phyloP scores from a whole-genome alignment of 2,329 filamentous ascomycete genomes.

The Intubia oerlemansii region DNA sequence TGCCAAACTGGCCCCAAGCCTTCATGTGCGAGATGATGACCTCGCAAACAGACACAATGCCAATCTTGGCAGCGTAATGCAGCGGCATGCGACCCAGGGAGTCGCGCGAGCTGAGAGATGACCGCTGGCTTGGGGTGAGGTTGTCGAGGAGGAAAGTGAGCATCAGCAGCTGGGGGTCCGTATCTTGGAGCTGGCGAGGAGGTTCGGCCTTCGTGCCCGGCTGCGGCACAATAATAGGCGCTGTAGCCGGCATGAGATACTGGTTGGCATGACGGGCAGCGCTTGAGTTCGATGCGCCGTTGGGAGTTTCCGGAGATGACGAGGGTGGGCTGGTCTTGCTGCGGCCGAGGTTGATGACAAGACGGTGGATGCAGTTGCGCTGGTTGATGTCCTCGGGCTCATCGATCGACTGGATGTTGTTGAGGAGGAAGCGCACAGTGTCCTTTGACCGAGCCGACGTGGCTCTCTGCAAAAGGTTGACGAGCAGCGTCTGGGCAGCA shows the following conservation, averaged over 20 bases:
- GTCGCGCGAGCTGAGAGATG: slow-evolving; percentile 48
- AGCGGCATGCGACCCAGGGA: slow-evolving; percentile 66
- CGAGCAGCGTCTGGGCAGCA: slow-evolving; percentile 38
- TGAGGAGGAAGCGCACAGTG: slow-evolving; percentile 52
- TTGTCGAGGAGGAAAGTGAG: slow-evolving; percentile 41
- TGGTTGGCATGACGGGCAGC: slow-evolving; percentile 41
- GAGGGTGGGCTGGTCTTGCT: slow-evolving; percentile 25
- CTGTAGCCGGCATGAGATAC: slow-evolving; percentile 56
- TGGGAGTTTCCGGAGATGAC: slow-evolving; percentile 27
- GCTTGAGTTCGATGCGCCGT: slow-evolving; percentile 21
- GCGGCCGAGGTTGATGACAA: slow-evolving; percentile 81
- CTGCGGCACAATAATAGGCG: slow-evolving; percentile 40
- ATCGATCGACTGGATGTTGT: slow-evolving; percentile 48
- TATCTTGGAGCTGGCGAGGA: slow-evolving; percentile 37
- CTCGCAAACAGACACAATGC: slow-evolving; percentile 77
- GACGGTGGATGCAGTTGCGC: slow-evolving; percentile 78
- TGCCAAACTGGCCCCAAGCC: slow-evolving; percentile 70
- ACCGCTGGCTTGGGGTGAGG: slow-evolving; percentile 44
- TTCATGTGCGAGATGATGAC: slow-evolving; percentile 77
- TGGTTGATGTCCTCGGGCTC: slow-evolving; percentile 86
- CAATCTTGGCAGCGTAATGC: slow-evolving; percentile 89
- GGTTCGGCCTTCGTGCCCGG: slow-evolving; percentile 47
- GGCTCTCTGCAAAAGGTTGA: slow-evolving; percentile 59
- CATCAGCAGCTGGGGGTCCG: slow-evolving; percentile 58
- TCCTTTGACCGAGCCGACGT: slow-evolving; percentile 47